These are phyloP conservation scores for Tylopilus sp. DNA, from an alignment of 768 basidiomycete species.

Conservation along the genomic window DNA sequence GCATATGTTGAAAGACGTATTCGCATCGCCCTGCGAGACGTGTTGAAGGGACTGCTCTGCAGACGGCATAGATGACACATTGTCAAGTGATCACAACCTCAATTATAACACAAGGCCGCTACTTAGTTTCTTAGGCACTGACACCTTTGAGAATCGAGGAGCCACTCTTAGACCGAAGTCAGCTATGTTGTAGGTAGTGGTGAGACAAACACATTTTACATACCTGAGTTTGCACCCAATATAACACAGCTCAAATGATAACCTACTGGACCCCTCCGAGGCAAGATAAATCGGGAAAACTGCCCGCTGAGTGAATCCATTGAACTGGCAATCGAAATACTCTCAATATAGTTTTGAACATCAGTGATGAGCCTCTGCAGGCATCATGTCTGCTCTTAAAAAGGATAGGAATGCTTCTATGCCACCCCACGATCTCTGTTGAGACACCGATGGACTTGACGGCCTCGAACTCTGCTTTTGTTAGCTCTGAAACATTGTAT, in stretches of 20 bases:
- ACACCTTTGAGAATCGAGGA: background rate
- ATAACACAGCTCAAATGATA: background rate
- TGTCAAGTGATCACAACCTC: background rate
- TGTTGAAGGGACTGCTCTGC: background rate
- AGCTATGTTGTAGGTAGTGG: background rate
- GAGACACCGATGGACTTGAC: too few relatives aligned
- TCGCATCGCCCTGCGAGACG: background rate
- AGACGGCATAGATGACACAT: background rate
- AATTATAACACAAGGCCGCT: background rate
- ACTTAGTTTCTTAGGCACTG: background rate
- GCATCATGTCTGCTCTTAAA: slow-evolving; percentile 78
- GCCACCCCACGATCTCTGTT: slow-evolving; percentile 33
- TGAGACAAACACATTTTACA: background rate
- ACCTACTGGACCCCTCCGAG: background rate
- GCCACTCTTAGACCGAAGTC: background rate
- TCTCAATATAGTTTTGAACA: slow-evolving; percentile 15
- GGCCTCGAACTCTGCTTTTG: too few relatives aligned
- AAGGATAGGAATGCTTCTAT: slow-evolving; percentile 78
- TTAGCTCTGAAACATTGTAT: too few relatives aligned
- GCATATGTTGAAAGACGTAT: too few relatives aligned
- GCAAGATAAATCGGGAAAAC: background rate
- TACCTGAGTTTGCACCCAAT: background rate
- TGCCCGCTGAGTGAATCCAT: slow-evolving; percentile 14
- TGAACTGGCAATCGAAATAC: background rate
- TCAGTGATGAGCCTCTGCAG: slow-evolving; percentile 56